Evolutionary conservation across 2,329 filamentous ascomycete genomes (phyloP).

Genomic region (Cordyceps cicadae): DNA sequence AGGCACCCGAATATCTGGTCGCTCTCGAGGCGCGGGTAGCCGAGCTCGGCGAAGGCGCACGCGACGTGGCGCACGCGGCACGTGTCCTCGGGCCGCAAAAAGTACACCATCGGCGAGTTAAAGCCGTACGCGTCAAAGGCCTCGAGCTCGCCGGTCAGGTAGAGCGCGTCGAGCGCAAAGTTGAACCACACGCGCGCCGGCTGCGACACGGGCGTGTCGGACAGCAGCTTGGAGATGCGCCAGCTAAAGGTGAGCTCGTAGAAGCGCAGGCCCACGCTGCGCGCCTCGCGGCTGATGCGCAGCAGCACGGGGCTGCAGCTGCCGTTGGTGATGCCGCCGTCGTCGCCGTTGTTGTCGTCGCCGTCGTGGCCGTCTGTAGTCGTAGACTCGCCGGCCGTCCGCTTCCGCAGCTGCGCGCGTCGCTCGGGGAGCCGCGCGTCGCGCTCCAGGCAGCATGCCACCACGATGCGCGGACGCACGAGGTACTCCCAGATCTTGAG

Average conservation of each 20-base stretch:
- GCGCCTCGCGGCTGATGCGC: slow-evolving; percentile 35
- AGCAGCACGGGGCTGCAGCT: slow-evolving; percentile 31
- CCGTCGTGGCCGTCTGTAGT: slow-evolving; percentile 13
- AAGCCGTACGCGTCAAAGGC: slow-evolving; percentile 38
- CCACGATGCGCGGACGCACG: slow-evolving; percentile 36
- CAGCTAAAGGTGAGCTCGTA: slow-evolving; percentile 41
- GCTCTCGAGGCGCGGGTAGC: slow-evolving; percentile 32
- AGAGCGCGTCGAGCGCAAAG: slow-evolving; percentile 37
- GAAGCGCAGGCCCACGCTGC: slow-evolving; percentile 31
- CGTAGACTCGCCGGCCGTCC: slow-evolving; percentile 12
- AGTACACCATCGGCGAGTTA: slow-evolving; percentile 41
- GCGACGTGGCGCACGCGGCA: slow-evolving; percentile 35
- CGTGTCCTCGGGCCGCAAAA: slow-evolving; percentile 35
- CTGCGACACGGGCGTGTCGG: slow-evolving; percentile 25
- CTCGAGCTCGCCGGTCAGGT: slow-evolving; percentile 40
- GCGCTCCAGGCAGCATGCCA: slow-evolving; percentile 33
- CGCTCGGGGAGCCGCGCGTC: slow-evolving; percentile 21
- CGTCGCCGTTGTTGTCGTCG: slow-evolving; percentile 15
- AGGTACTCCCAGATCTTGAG: slow-evolving; percentile 39
- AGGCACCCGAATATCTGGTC: slow-evolving; percentile 40
- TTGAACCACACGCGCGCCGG: slow-evolving; percentile 39
- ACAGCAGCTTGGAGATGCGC: slow-evolving; percentile 34
- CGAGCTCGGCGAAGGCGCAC: slow-evolving; percentile 35
- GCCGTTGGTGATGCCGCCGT: slow-evolving; percentile 13
- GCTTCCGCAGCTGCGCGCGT: slow-evolving; percentile 20